Base-by-base conservation (phyloP, 192 early-diverging fungal genomes). In the Jimgerdemannia flammicorona region DNA sequence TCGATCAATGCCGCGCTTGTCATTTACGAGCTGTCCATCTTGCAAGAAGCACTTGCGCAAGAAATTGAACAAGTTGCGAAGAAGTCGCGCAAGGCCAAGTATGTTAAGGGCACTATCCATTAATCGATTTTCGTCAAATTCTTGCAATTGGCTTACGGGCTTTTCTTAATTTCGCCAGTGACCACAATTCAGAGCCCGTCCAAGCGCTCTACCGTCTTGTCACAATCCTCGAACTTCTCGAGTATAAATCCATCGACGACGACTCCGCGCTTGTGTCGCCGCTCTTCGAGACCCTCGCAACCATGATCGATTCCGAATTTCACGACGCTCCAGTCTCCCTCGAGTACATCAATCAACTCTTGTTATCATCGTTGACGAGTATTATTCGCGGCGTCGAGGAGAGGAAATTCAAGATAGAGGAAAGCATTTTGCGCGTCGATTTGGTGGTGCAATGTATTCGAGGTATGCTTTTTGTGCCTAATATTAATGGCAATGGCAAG, bases 301-400 rank as follows among this genome's bases (percentile, higher is more conserved):
- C 80, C 18, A 82, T 97, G 66, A 80, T 93, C 66, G 85, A 87
- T 49, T 80, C 84, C 29, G 82, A 83, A 14, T 73, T 84, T 18
- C 77, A 78, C 40, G 81, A 81, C 65, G 64, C 83, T 10, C 87
- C 86, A 7, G 84, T 90, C 2, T 88, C 91, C 41, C 75, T 93
- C 63, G 96, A 97, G 74, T 97, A 98, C 81, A 81, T 93, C 49
- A 94, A 93, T 82, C 96, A 99, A 83, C 81, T 97, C 41, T 84
- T 93, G 66, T 90, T 99, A 41, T 87, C 88, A 3, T 85, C 90
- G 63, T 77, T 92, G 71, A 88, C 88, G 3, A 81, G 83, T 11
- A 84, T 90, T 65, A 77, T 91, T 41, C 85, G 88, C 3, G 70
- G 74, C 29, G 79, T 77, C 40, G 80, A 78, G 42, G 82, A 59